phyloP scores from a whole-genome alignment of 768 basidiomycete genomes.

The Calocybe gangraenosa region DNA sequence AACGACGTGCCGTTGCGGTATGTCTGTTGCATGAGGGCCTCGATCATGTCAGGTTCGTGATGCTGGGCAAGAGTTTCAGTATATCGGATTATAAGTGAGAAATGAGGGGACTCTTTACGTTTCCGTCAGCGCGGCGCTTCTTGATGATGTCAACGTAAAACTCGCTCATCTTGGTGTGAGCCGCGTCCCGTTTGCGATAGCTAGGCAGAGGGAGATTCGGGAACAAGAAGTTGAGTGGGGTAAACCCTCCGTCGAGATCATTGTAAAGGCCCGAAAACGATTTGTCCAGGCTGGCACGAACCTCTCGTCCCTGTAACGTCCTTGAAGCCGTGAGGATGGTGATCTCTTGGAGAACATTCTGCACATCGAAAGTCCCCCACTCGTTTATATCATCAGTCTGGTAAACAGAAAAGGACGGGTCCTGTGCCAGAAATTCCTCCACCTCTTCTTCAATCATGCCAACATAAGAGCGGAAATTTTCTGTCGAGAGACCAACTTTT shows the following conservation, averaged over 20 bases:
- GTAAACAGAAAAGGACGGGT: constrained; percentile 56
- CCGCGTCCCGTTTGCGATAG: constrained; percentile 83
- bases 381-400: constrained; percentile 66
- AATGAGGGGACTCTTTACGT: constrained; percentile 26
- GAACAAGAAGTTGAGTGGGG: constrained; percentile 93
- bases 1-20: constrained; percentile 80
- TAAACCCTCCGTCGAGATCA: constrained; percentile 94
- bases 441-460: constrained; percentile 79
- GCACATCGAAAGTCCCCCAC: constrained; percentile 76
- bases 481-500: constrained; percentile 90
- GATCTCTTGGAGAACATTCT: constrained; percentile 76
- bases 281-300: constrained; percentile 74
- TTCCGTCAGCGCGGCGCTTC: constrained; percentile 54
- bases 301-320: constrained; percentile 91
- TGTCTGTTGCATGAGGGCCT: constrained; percentile 74
- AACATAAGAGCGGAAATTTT: constrained; percentile 84
- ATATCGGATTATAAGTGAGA: constrained; percentile 2
- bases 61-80: constrained; percentile 11
- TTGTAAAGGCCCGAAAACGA: constrained; percentile 80
- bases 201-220: constrained; percentile 88
- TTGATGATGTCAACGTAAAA: constrained; percentile 89
- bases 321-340: constrained; percentile 93
- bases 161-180: constrained; percentile 89
- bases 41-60: constrained; percentile 89
- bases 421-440: constrained; percentile 63